Base-by-base conservation (phyloP, 108 stramenopile genomes). In the Licmophora abbreviata region DNA sequence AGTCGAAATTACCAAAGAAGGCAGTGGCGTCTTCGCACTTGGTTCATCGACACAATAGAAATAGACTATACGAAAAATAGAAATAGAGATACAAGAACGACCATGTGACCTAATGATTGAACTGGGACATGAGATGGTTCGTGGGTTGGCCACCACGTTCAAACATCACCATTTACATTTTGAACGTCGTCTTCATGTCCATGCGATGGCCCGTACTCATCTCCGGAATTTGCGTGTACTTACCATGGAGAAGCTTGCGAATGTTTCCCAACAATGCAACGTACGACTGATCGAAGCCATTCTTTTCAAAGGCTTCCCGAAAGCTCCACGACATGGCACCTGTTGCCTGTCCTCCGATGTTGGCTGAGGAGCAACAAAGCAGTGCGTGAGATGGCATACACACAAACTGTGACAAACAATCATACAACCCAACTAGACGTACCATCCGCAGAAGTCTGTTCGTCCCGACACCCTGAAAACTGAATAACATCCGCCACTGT, bases 391-490 rank as follows among this genome's bases (percentile, higher is more conserved):
- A 71, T 73, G 17, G 81, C 81, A 0, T 79, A 78, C 15, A 65
- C 67, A 2, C 28, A n/a, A n/a, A n/a, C n/a, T n/a, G n/a, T n/a
- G n/a, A n/a, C n/a, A n/a, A n/a, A n/a, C n/a, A n/a, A n/a, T n/a
- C n/a, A n/a, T n/a, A n/a, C n/a, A n/a, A n/a, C n/a, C n/a, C n/a
- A 35, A 68, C 77, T 64, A 30, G 66, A 27, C 73, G 77, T n/a
- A n/a, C n/a, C n/a, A 52, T 85, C 84, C 10, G 81, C 79, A 11
- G 69, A 72, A 31, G 81, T 83, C 62, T 84, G 80, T 22, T 41
- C 44, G 56, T 84, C 82, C 26, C 61, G 70, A 57, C 82, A 84
- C 22, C 82, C 82, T 5, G 74, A 76, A 52, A 82, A 77, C 31
- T 49, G 51, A 43, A 73, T 73, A 26, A 73, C 63, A 43, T 63